Conservation (phyloP, 139 green algal species). For the Chlamydomonas schloesseri region DNA sequence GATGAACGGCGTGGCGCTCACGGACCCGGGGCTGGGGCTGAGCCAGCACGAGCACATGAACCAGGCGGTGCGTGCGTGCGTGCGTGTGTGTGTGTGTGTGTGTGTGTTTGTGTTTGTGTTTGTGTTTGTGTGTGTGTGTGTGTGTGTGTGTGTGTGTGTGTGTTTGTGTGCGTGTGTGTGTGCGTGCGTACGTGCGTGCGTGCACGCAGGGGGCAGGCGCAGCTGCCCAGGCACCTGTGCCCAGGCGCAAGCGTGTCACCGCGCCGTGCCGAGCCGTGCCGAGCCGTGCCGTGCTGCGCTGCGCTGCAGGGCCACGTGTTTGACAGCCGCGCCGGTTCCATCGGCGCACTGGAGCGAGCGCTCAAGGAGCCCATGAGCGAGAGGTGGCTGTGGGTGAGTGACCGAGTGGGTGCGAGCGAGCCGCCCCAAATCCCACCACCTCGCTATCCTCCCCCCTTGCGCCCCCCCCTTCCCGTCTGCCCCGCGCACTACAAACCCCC, state of each 20-base stretch:
- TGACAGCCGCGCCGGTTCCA: background rate
- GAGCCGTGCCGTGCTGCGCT: no score
- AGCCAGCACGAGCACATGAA: background rate
- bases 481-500: no score
- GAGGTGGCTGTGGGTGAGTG: constrained; percentile 7
- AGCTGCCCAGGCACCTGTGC: background rate
- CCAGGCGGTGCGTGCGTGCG: background rate
- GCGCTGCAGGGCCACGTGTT: constrained; percentile 13
- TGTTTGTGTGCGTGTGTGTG: background rate
- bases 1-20: background rate
- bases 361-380: background rate
- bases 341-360: background rate
- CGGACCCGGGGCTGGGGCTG: constrained; percentile 5
- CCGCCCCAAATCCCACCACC: background rate
- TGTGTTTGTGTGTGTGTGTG: no score
- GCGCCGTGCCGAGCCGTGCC: no score
- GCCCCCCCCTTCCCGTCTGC: background rate
- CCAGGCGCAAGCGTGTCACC: no score
- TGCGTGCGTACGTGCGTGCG: no score
- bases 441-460: background rate
- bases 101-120: background rate
- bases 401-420: background rate
- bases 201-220: background rate
- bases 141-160: background rate
- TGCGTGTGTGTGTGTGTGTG: background rate